phyloP scores from a whole-genome alignment of 768 basidiomycete species.

The Lentinula sp. region DNA sequence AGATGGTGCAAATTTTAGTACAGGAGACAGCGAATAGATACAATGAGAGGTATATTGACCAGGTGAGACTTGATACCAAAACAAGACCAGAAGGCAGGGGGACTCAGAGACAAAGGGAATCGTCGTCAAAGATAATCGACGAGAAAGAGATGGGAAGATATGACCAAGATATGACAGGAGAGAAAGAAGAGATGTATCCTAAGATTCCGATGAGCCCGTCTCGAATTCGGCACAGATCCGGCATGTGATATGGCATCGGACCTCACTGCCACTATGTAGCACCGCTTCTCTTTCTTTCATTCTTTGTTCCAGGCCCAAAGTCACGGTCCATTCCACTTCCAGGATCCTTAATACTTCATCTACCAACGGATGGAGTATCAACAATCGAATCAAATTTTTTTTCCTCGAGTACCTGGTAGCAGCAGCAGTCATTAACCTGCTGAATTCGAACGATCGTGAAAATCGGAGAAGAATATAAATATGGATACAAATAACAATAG shows the following conservation, averaged over 20 bases:
- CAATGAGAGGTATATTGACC: not conserved
- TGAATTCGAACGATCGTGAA: not conserved
- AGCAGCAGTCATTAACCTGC: not conserved
- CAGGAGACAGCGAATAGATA: not conserved
- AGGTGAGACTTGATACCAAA: not conserved
- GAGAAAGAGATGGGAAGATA: not conserved
- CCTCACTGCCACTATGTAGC: not conserved
- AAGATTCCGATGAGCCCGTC: not conserved
- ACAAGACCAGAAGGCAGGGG: not conserved
- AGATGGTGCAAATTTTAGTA: not conserved
- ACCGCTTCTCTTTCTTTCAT: not conserved
- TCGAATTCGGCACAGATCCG: not conserved
- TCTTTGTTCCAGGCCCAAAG: no score
- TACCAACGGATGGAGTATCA: no score
- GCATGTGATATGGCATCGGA: not conserved
- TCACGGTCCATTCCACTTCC: no score
- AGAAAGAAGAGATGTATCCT: not conserved
- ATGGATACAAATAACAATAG: not conserved
- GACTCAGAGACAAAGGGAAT: not conserved
- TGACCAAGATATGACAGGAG: not conserved
- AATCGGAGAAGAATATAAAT: not conserved
- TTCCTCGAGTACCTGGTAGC: not conserved
- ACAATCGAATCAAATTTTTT: no score
- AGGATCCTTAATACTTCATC: no score
- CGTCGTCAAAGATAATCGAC: not conserved